Evolutionary conservation across 768 basidiomycete genomes (phyloP), one percentile per base, ranked within the genome.

Genomic region (Amanita fuliginea): DNA sequence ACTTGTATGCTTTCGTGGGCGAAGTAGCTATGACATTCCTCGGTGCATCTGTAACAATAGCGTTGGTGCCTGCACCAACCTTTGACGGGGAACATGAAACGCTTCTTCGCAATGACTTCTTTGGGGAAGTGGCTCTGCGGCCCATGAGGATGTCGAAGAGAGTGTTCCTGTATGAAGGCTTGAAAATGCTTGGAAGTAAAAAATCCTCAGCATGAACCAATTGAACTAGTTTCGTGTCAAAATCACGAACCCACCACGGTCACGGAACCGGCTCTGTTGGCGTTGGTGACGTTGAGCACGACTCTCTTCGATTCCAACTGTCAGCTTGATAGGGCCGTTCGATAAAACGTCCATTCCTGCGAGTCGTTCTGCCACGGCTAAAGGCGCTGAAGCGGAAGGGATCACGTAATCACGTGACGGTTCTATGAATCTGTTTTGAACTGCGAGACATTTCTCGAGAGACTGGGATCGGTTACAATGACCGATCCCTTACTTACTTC

Each of bases 201-300:
- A 33, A 32, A 9, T 16, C 13, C 21, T 43, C 26, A 43, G 28
- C 36, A n/a, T n/a, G n/a, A 28, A 47, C 16, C 10, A 18, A 42
- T 7, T n/a, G n/a, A n/a, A n/a, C 19, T n/a, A 3, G 4, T 21
- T 37, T 33, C 49, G 9, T 28, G 6, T 37, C 28, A 11, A 13
- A 43, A 16, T 33, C 35, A 65, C 77, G 53, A 26, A 81, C 80
- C 80, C 80, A 51, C 80, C 80, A 47, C 80, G 74, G 62, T 84
- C 80, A 47, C 83, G 74, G 61, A 83, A 81, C 21, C 83, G 69
- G 30, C 81, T 71, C 55, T 84, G 77, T 52, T 78, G 79, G 36
- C 81, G 73, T 57, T 81, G 71, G 13, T 77, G 58, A 39, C 84
- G 76, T 42, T 80, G 66, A 0, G 74, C 72, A 26, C 80, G 71